Conservation (phyloP, 176 grass and related monocot genomes). For the Bonia amplexicaulis region DNA sequence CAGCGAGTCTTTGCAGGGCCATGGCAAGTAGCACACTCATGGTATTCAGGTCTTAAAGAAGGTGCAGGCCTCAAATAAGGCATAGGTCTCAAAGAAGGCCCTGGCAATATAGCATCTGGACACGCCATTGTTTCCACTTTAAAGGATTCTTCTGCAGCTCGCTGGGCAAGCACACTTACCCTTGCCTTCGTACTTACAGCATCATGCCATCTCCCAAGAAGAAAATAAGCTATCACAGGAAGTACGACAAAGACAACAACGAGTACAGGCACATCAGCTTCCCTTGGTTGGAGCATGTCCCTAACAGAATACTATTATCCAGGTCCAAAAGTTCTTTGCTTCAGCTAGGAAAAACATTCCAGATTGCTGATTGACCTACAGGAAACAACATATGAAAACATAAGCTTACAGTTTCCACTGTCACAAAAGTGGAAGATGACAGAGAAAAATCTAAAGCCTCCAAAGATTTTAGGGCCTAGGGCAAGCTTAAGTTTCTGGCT, state of each 20-base stretch:
- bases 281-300: conserved; percentile 98
- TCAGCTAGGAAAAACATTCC: conserved; percentile 45
- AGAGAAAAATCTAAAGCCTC: neutral
- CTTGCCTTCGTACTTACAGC: conserved; percentile 64
- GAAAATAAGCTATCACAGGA: conserved; percentile 83
- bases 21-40: conserved; percentile 88
- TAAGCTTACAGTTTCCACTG: neutral
- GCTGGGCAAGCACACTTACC: conserved; percentile 67
- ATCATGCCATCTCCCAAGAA: conserved; percentile 90
- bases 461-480: neutral
- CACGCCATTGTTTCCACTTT: conserved; percentile 66
- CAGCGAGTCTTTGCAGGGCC: conserved; percentile 91
- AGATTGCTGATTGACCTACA: conserved; percentile 42
- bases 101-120: conserved; percentile 53
- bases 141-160: conserved; percentile 69
- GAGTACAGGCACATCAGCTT: conserved; percentile 86
- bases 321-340: conserved; percentile 38
- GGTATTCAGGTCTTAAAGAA: conserved; percentile 49
- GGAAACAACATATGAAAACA: conserved; percentile 12
- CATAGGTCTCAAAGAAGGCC: conserved; percentile 47
- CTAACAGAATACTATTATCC: conserved; percentile 71
- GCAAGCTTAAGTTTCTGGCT: neutral
- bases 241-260: conserved; percentile 73
- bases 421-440: neutral
- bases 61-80: conserved; percentile 45